Base-by-base conservation (phyloP, 2,329 filamentous ascomycete species). In the Cercospora janseana region DNA sequence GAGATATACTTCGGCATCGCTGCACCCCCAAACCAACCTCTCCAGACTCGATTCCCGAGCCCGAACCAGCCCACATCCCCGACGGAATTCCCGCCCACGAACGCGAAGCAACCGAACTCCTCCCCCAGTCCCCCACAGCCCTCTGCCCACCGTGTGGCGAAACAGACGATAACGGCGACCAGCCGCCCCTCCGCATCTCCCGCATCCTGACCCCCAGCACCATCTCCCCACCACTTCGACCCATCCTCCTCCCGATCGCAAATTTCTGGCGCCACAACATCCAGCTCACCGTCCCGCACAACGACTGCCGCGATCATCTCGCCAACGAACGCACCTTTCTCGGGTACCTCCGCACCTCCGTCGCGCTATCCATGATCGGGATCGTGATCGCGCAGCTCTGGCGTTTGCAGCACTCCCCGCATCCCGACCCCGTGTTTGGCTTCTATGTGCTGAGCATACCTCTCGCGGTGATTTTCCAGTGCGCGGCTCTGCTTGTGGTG, bases 261-360 rank as follows among this genome's bases (percentile, higher is more conserved):
- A 69, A 61, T 42, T 75, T 76, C 52, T 81, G 79, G 78, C 65
- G 66, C 31, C 67, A 70, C 20, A 71, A 81, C 52, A 63, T 82
- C 41, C 72, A 69, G 45, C 64, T 80, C 5, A 68, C 72, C 3
- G 78, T 82, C 12, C 73, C 76, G 10, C 74, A 76, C 52, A 69
- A 71, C 21, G 64, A 71, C 40, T 75, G 75, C 57, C 70, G 79
- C 64, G 79, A 82, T 60, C 78, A 82, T 66, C 60, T 83, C 32
- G 86, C 86, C 28, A 78, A 88, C 47, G 85, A 90, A 68, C 75
- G 86, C 49, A 90, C 86, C 13, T 90, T 85, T 63, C 78, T 90
- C 13, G 83, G 78, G 23, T 89, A 88, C 66, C 75, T 88, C 23
- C 79, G 86, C 15, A 89, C 85, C 1, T 87, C 83, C 0, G 69